phyloP scores from a whole-genome alignment of 495 filamentous ascomycete genomes.

The Penicillium tannophilum region DNA sequence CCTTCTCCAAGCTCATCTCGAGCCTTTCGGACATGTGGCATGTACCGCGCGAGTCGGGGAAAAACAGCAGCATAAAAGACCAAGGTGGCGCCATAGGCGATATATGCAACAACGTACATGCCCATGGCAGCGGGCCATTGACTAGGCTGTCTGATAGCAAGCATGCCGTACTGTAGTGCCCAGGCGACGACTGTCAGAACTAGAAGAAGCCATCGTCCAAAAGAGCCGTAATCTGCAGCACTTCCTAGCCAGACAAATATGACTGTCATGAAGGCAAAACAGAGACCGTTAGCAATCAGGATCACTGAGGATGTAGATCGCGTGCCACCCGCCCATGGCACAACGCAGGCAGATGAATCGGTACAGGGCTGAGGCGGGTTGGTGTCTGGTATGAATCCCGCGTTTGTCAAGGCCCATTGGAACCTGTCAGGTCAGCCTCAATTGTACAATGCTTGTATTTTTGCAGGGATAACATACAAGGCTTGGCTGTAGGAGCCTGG shows the following conservation, averaged over 20 bases:
- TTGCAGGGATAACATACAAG: slow-evolving; percentile 29
- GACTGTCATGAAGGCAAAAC: slow-evolving; percentile 53
- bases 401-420: slow-evolving; percentile 48
- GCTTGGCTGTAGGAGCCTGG: slow-evolving; percentile 50
- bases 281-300: slow-evolving; percentile 52
- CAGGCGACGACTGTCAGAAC: slow-evolving; percentile 50
- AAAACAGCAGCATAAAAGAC: slow-evolving; percentile 55
- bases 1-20: slow-evolving; percentile 47
- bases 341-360: slow-evolving; percentile 45
- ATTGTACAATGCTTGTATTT: not conserved
- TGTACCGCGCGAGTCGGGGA: slow-evolving; percentile 48
- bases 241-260: slow-evolving; percentile 52
- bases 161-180: slow-evolving; percentile 51
- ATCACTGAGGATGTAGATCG: slow-evolving; percentile 48
- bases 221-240: slow-evolving; percentile 53
- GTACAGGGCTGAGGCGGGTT: slow-evolving; percentile 43
- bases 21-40: slow-evolving; percentile 50
- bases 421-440: slow-evolving; percentile 31
- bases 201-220: slow-evolving; percentile 52
- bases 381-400: slow-evolving; percentile 47
- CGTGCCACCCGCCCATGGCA: slow-evolving; percentile 48
- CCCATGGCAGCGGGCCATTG: slow-evolving; percentile 54
- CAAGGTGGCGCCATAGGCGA: slow-evolving; percentile 49
- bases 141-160: slow-evolving; percentile 42
- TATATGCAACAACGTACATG: slow-evolving; percentile 50